A percentile compares a stretch with the other conserved stretches of the same genome.
Conservation (phyloP, 257 asterid genomes). For the Sherardia arvensis region DNA sequence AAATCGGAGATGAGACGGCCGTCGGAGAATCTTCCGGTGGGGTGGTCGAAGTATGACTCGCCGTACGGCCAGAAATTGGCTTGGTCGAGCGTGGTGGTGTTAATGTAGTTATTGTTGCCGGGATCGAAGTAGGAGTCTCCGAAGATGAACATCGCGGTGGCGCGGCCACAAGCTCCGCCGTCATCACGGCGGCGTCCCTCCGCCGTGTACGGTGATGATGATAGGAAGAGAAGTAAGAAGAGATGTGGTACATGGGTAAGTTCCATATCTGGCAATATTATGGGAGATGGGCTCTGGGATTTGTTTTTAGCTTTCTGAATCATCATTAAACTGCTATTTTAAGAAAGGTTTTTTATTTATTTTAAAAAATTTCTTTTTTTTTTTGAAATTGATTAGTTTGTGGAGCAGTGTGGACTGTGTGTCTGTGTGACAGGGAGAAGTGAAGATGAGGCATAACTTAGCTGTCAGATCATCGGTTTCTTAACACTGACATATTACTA, state of each 20-base stretch:
- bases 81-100: slow-evolving; percentile 51
- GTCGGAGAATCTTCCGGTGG: slow-evolving; percentile 73
- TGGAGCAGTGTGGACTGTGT: background rate
- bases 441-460: background rate
- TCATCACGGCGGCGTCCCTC: background rate
- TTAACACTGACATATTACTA: background rate
- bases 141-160: slow-evolving; percentile 34
- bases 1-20: slow-evolving; percentile 69
- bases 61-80: slow-evolving; percentile 73
- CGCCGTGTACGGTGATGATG: background rate
- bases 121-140: slow-evolving; percentile 66
- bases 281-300: background rate
- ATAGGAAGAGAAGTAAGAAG: background rate
- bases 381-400: background rate
- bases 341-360: background rate
- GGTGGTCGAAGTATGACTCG: slow-evolving; percentile 31
- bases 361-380: background rate
- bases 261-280: background rate
- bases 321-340: background rate
- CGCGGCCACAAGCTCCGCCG: background rate
- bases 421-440: background rate
- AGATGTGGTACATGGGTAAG: background rate
- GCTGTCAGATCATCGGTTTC: no score
- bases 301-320: background rate
- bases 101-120: slow-evolving; percentile 72